Evolutionary conservation across 148 eudicot genomes (phyloP), one percentile per base, ranked within the genome.

Genomic region (Polygonum maritimum): DNA sequence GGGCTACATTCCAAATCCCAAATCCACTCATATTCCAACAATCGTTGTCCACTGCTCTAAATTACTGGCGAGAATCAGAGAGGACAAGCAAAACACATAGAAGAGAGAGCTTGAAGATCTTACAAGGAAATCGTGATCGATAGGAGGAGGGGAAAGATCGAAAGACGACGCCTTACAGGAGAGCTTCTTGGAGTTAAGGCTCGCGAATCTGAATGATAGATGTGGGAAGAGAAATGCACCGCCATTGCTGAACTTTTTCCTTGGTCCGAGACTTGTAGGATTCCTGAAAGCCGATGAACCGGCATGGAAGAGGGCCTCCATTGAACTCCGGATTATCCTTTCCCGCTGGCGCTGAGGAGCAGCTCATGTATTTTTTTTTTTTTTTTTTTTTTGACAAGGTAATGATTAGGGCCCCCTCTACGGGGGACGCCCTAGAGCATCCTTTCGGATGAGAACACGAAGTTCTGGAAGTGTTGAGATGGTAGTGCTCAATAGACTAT

Each of bases 101-200:
- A 4, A 65, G 44, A 65, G 19, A 48, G 40, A 41, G 14, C 36
- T 60, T 5, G 21, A 65, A 36, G 19, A 65, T 35, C 82, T 82
- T 85, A 89, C 92, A 58, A 77, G 80, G 75, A 83, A 81, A 78
- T 89, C 88, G 74, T 88, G 88, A 75, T 89, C 92, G 75, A 89
- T 87, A 11, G 92, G 78, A 71, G 74, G 80, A 74, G 67, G 78
- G 57, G 71, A 60, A 22, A 47, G 85, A 84, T 86, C 89, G 78
- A 88, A 88, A 49, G 89, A 85, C 79, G 84, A 63, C 18, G 84
- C 80, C 22, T 79, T 69, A 10, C 74, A 71, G 52, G 74, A 45
- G 36, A 71, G 35, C 44, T 65, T 65, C 2, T 35, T 65, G 44
- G 44, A 65, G 36, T 3, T 65, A 41, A 36, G 41, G 15, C 38